Percentiles rank a stretch among this genome's conserved stretches.
phyloP scores from a whole-genome alignment of 1,139 yeast species.

The Pneumocystis jirovecii region DNA sequence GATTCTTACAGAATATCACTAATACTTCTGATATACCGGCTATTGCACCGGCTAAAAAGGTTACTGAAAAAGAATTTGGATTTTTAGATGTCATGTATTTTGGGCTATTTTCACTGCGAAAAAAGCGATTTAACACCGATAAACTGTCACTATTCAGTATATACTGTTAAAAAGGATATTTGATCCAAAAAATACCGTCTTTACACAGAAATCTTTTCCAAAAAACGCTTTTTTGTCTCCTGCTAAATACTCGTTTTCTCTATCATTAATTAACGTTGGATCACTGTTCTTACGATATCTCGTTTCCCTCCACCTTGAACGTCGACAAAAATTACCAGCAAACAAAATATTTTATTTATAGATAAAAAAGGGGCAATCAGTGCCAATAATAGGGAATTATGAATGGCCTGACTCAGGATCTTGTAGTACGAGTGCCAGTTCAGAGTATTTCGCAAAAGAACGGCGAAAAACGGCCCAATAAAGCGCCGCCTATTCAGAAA shows the following conservation, averaged over 20 bases:
- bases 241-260: no score
- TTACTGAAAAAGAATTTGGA: constrained; percentile 66
- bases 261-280: no score
- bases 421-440: not conserved
- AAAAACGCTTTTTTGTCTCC: no score
- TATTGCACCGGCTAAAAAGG: constrained; percentile 85
- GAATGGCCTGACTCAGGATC: not conserved
- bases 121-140: not conserved
- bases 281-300: no score
- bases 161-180: no score
- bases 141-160: not conserved
- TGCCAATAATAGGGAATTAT: not conserved
- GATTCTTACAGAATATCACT: not conserved
- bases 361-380: no score
- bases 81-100: not conserved
- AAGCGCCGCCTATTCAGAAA: not conserved
- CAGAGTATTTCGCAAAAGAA: not conserved
- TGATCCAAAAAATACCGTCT: no score
- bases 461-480: not conserved
- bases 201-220: no score
- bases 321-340: no score
- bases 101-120: no score
- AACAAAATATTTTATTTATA: no score
- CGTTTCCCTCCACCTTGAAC: no score
- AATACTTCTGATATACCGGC: constrained; percentile 84